phyloP scores from a whole-genome alignment of 2,329 filamentous ascomycete genomes.

The Alternaria sp. region DNA sequence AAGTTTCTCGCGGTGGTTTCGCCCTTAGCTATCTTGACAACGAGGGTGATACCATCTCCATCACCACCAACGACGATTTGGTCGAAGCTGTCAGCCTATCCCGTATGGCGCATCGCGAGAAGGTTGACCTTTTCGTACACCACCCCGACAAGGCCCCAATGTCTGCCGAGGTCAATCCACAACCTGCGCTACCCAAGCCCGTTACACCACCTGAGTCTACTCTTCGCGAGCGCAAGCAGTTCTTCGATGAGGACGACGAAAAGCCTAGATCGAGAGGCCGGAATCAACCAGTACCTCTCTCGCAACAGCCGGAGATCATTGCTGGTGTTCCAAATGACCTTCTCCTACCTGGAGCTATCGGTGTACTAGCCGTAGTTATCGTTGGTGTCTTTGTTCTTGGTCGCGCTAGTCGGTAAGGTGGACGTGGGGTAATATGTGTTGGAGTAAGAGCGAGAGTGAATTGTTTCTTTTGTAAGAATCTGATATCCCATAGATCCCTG shows the following conservation, averaged over 20 bases:
- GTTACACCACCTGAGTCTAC: constrained; percentile 64
- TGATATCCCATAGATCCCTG: constrained; percentile 23
- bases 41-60: constrained; percentile 94
- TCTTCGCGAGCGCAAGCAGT: constrained; percentile 57
- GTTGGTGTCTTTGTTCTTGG: constrained; percentile 91
- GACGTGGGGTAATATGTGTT: neutral
- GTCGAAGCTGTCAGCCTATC: constrained; percentile 88
- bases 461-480: constrained; percentile 19
- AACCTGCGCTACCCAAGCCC: constrained; percentile 61
- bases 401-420: constrained; percentile 60
- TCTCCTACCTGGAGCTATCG: constrained; percentile 90
- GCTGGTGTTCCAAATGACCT: constrained; percentile 93
- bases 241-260: constrained; percentile 66
- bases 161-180: constrained; percentile 68
- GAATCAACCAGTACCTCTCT: constrained; percentile 56
- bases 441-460: constrained; percentile 7
- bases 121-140: constrained; percentile 97
- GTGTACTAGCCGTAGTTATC: constrained; percentile 93
- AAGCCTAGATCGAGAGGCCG: constrained; percentile 45
- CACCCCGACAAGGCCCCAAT: constrained; percentile 89
- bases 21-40: constrained; percentile 96
- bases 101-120: constrained; percentile 79
- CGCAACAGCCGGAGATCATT: constrained; percentile 79
- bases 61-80: constrained; percentile 94
- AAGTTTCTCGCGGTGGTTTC: constrained; percentile 79